phyloP scores from a whole-genome alignment of 2,329 filamentous ascomycete species.

The Penicillium sp. region DNA sequence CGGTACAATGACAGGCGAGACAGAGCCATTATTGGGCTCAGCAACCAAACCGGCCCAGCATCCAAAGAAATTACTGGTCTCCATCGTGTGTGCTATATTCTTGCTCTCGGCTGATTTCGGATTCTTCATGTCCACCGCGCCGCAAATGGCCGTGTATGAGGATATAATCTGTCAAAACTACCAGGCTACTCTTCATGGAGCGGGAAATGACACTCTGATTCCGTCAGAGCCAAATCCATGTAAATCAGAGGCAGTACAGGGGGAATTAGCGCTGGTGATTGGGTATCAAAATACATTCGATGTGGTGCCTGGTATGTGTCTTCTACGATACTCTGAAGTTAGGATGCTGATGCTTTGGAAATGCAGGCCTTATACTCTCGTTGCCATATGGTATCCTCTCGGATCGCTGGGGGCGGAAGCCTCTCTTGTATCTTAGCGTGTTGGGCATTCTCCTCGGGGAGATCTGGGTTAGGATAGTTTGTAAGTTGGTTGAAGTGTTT shows the following conservation, averaged over 20 bases:
- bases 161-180: slow-evolving; percentile 26
- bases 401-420: slow-evolving; percentile 28
- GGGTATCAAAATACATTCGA: slow-evolving; percentile 28
- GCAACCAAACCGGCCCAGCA: neutral
- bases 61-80: slow-evolving; percentile 16
- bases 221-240: slow-evolving; percentile 14
- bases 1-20: slow-evolving; percentile 3
- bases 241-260: slow-evolving; percentile 31
- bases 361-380: slow-evolving; percentile 24
- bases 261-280: slow-evolving; percentile 27
- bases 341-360: neutral
- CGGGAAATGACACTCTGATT: neutral
- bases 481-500: slow-evolving; percentile 14
- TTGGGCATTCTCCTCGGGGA: slow-evolving; percentile 22
- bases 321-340: neutral
- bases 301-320: slow-evolving; percentile 19
- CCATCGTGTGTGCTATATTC: slow-evolving; percentile 14
- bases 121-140: slow-evolving; percentile 16
- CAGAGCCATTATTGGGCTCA: slow-evolving; percentile 7
- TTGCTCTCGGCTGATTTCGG: slow-evolving; percentile 22
- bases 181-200: slow-evolving; percentile 6
- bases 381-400: slow-evolving; percentile 30
- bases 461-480: slow-evolving; percentile 26
- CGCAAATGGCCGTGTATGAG: slow-evolving; percentile 28
- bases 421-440: slow-evolving; percentile 21